Evolutionary conservation across 805 yeast genomes (phyloP), one percentile per base, ranked within the genome.

Genomic region (Lipomyces lipofer): DNA sequence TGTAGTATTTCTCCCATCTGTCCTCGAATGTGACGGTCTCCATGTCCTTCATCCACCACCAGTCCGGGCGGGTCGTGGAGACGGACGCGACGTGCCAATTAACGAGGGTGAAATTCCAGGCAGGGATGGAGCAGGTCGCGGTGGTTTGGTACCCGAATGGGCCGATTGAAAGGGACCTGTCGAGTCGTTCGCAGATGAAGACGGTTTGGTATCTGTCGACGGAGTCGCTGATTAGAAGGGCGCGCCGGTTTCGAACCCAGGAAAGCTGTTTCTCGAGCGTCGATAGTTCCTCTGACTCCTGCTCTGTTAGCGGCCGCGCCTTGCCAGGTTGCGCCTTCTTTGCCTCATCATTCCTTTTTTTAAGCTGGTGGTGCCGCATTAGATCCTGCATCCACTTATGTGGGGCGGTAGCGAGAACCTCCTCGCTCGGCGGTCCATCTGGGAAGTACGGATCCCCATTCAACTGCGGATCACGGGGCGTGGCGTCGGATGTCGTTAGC

Each of bases 221-320:
- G 10, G 55, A 44, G 36, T 56, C 60, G 4, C 55, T 51, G n/a
- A 55, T 19, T 24, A 56, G 28, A n/a, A 56, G 43, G 17, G 54
- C 32, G 28, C 60, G 59, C 24, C 43, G 24, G 22, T 53, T 45
- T 22, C 48, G 27, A 33, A 53, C 40, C 57, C 57, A 53, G 12
- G n/a, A 13, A 33, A 52, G 48, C 22, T 36, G 36, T 28, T 28
- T 13, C 15, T 13, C 32, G 9, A 44, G 27, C 22, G 27, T 30
- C 30, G 21, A 9, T 7, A 19, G 10, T 36, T 17, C 17, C 17
- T 35, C 39, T 22, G 12, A 9, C 13, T 13, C 40, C 40, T 4
- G 8, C 6, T 15, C 21, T n/a, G n/a, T n/a, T n/a, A n/a, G n/a
- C n/a, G n/a, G n/a, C n/a, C n/a, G n/a, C n/a, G n/a, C n/a, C n/a